These are phyloP conservation scores for Buddleja alternifolia DNA, from an alignment of 257 asterid genomes.

Conservation along the genomic window DNA sequence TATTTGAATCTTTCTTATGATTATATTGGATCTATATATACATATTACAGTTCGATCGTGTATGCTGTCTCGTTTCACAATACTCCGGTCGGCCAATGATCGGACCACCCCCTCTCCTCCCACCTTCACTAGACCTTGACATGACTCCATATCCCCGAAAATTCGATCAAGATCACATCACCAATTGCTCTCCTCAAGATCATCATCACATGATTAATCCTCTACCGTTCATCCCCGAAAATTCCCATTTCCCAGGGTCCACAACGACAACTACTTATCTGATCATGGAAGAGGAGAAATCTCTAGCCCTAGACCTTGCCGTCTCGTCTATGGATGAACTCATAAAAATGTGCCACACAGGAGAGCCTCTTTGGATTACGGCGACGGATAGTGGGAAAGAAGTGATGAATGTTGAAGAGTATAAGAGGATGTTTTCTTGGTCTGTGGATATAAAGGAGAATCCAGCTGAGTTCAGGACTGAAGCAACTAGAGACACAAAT, in stretches of 20 bases:
- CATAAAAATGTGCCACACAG: constrained; percentile 64
- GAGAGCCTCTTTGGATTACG: constrained; percentile 73
- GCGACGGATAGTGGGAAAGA: constrained; percentile 35
- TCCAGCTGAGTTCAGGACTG: constrained; percentile 48
- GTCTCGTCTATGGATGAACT: constrained; percentile 64
- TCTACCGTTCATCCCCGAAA: constrained; percentile 60
- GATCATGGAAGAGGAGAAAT: constrained; percentile 76
- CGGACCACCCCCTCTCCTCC: constrained; percentile 48
- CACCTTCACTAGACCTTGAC: constrained; percentile 68
- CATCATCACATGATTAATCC: constrained; percentile 37
- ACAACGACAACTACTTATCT: constrained; percentile 29
- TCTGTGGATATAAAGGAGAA: constrained; percentile 46
- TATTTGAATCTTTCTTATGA: no score
- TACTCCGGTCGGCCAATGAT: constrained; percentile 65
- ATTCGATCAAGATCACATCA: constrained; percentile 46
- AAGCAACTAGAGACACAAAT: constrained; percentile 71
- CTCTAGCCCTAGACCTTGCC: constrained; percentile 72
- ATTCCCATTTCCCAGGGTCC: constrained; percentile 44
- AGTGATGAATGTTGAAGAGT: constrained; percentile 69
- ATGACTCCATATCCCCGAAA: constrained; percentile 59
- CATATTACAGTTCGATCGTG: constrained; percentile 61
- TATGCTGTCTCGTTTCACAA: constrained; percentile 64
- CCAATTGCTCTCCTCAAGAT: constrained; percentile 36
- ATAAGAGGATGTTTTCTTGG: constrained; percentile 69
- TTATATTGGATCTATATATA: no score